Conservation (phyloP, 2,329 filamentous ascomycete genomes). For the Penicillium sp. region DNA sequence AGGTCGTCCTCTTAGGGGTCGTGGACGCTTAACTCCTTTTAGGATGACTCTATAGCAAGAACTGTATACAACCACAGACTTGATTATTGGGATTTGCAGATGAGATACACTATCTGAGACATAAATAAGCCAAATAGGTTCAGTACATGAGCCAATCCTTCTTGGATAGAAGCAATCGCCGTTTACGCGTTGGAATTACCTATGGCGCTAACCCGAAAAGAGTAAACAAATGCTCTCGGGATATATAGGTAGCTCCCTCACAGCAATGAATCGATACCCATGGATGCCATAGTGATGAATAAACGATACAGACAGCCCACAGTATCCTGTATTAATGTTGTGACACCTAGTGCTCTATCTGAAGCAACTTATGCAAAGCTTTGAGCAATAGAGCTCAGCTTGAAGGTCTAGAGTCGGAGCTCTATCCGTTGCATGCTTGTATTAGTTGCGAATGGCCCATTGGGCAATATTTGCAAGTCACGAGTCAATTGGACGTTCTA, state of each 20-base stretch:
- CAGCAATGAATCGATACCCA: too few relatives aligned
- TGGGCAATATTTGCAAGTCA: background rate
- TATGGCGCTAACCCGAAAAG: background rate
- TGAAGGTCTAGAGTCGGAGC: background rate
- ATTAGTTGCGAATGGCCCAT: background rate
- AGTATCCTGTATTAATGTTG: background rate
- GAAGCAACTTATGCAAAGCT: background rate
- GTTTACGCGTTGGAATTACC: background rate
- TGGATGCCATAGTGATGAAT: background rate
- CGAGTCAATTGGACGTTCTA: background rate
- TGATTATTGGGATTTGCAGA: background rate
- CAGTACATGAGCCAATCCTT: background rate
- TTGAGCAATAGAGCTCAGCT: background rate
- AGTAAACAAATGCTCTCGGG: background rate
- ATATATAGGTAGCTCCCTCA: background rate
- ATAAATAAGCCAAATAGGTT: background rate
- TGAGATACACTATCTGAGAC: background rate
- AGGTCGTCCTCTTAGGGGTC: background rate
- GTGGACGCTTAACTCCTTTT: too few relatives aligned
- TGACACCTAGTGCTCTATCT: too few relatives aligned
- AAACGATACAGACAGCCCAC: background rate
- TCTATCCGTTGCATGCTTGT: too few relatives aligned
- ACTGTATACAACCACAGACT: background rate
- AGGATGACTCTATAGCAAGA: background rate
- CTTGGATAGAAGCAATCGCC: background rate